Percentiles rank a stretch among this genome's conserved stretches.
Evolutionary conservation across 345 rosid genomes (phyloP).

Genomic region (Eucalyptus marginata): DNA sequence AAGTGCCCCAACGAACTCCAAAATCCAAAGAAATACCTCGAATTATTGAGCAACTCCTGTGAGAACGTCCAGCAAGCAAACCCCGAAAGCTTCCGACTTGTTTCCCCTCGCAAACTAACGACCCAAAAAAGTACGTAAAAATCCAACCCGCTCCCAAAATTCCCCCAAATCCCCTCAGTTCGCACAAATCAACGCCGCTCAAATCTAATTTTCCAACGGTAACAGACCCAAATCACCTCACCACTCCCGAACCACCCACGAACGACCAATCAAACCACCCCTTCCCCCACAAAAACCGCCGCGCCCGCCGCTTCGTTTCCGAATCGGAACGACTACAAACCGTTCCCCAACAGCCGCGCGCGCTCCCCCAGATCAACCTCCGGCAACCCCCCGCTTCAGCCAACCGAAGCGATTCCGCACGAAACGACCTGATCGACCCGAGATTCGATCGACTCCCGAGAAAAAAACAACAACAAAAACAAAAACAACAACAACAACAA

Average conservation of each 20-base stretch:
- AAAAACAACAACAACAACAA: not conserved
- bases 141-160: not conserved
- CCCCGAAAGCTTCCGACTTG: not conserved
- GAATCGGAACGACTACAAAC: not conserved
- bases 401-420: not conserved
- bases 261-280: not conserved
- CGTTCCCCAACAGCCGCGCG: not conserved
- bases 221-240: slow-evolving; percentile 1
- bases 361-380: not conserved
- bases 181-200: not conserved
- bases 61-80: slow-evolving; percentile 2
- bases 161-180: not conserved
- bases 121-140: not conserved
- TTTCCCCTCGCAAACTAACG: not conserved
- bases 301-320: not conserved
- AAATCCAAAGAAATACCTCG: not conserved
- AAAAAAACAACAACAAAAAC: not conserved
- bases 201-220: not conserved
- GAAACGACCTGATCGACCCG: not conserved
- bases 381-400: not conserved
- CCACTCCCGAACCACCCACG: not conserved
- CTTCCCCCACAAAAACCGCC: not conserved
- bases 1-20: not conserved
- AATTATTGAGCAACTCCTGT: not conserved
- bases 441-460: not conserved